phyloP scores from a whole-genome alignment of 139 green algal genomes.

The Coelastrella sp. region DNA sequence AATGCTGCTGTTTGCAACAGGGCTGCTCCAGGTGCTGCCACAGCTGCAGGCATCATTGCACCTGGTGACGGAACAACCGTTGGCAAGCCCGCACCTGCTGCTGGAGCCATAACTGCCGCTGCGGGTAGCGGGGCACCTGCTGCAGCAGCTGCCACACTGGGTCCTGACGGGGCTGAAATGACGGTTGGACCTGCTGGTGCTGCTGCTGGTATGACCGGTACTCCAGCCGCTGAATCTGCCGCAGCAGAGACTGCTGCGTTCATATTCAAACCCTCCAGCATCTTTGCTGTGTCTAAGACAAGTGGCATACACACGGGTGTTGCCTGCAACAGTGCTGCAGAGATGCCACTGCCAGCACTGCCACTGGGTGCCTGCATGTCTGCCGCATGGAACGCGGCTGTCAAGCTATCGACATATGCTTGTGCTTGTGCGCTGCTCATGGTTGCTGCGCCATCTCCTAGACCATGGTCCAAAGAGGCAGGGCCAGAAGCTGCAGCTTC shows the following conservation, averaged over 20 bases:
- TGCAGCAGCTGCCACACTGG: background rate
- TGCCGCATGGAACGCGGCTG: constrained; percentile 2
- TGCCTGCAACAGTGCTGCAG: background rate
- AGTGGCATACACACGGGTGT: background rate
- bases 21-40: background rate
- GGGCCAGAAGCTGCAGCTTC: background rate
- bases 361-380: background rate
- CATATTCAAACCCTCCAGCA: background rate
- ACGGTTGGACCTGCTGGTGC: background rate
- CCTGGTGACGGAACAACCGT: background rate
- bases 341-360: background rate
- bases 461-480: background rate
- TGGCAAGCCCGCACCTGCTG: background rate
- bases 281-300: background rate
- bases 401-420: constrained; percentile 27
- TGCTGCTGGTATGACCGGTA: constrained; percentile 36
- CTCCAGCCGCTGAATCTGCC: background rate
- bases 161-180: background rate
- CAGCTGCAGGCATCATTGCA: background rate
- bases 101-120: background rate
- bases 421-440: constrained; percentile 36
- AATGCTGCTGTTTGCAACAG: background rate
- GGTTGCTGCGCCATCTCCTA: background rate
- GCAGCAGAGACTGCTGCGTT: background rate
- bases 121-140: background rate